Evolutionary conservation across 352 stramenopile genomes (phyloP).

Genomic region (Pythium plurisporium): DNA sequence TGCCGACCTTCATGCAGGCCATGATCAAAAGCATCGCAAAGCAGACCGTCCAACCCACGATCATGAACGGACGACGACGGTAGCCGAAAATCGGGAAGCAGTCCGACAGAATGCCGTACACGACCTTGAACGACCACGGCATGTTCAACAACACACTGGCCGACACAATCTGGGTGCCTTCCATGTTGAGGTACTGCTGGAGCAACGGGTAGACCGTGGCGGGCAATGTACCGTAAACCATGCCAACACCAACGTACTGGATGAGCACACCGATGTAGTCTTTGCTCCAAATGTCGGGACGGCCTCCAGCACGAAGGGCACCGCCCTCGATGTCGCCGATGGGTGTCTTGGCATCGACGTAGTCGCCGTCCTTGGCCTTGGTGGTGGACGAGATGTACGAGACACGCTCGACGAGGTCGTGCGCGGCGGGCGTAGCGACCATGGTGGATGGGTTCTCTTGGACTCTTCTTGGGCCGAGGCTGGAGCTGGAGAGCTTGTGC

Average conservation of each 20-base stretch:
- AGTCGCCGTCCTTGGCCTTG: constrained; percentile 17
- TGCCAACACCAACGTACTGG: constrained; percentile 21
- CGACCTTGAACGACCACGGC: constrained; percentile 37
- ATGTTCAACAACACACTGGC: constrained; percentile 25
- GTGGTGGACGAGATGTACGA: constrained; percentile 20
- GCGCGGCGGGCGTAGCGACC: constrained; percentile 10
- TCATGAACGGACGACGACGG: constrained; percentile 35
- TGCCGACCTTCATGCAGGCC: constrained; percentile 22
- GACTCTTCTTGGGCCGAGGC: constrained; percentile 4
- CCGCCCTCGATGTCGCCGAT: constrained; percentile 10
- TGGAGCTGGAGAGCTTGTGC: constrained; percentile 1
- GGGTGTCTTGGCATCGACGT: constrained; percentile 13
- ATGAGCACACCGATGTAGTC: constrained; percentile 27
- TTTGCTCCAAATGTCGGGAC: constrained; percentile 15
- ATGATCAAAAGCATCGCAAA: constrained; percentile 20
- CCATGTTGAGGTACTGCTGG: constrained; percentile 25
- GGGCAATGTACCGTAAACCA: constrained; percentile 28
- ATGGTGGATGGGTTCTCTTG: constrained; percentile 3
- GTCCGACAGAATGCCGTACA: constrained; percentile 31
- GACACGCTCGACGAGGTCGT: constrained; percentile 16
- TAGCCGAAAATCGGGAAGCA: constrained; percentile 33
- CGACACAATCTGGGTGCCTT: constrained; percentile 19
- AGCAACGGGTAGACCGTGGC: constrained; percentile 28
- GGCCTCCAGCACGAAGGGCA: constrained; percentile 21
- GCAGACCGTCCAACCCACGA: constrained; percentile 28